Evolutionary conservation across 305 asterid species (phyloP).

Genomic region (Fraxinus angustifolia): DNA sequence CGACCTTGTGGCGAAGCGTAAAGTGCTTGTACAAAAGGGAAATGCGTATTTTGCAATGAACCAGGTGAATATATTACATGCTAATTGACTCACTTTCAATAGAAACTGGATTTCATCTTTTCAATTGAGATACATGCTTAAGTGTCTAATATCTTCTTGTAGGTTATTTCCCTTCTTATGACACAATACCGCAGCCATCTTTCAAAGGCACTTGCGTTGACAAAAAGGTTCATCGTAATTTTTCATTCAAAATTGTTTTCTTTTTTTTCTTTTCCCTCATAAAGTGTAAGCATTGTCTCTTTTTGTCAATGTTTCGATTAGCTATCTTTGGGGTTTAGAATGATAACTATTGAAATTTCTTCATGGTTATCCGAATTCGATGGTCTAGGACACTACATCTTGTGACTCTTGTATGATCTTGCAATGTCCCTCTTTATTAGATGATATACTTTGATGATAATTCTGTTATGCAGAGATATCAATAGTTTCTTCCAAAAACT

Average conservation of each 20-base stretch:
- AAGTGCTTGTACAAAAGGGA: conserved; percentile 78
- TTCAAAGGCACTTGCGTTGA: conserved; percentile 86
- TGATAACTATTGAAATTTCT: not conserved
- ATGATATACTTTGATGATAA: not conserved
- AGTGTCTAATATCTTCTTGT: conserved; percentile 25
- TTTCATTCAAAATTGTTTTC: conserved; percentile 11
- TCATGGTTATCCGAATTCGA: conserved; percentile 3
- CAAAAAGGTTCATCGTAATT: conserved; percentile 63
- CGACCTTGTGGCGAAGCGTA: conserved; percentile 77
- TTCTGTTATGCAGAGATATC: conserved; percentile 8
- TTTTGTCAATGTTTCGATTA: conserved; percentile 6
- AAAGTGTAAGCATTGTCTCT: conserved; percentile 12
- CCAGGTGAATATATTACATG: conserved; percentile 54
- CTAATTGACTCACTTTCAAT: conserved; percentile 15
- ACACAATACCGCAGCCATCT: conserved; percentile 81
- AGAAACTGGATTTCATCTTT: conserved; percentile 10
- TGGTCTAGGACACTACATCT: not conserved
- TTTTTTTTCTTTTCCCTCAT: not conserved
- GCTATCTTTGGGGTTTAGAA: conserved; percentile 9
- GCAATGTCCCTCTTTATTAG: not conserved
- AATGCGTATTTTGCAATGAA: conserved; percentile 81
- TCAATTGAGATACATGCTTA: conserved; percentile 17
- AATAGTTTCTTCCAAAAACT: conserved; percentile 5
- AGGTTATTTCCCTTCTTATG: conserved; percentile 82
- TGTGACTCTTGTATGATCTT: conserved; percentile 11